A percentile compares a stretch with the other conserved stretches of the same genome.
Conservation (phyloP, 257 asterid species). For the Solanum commersonii region DNA sequence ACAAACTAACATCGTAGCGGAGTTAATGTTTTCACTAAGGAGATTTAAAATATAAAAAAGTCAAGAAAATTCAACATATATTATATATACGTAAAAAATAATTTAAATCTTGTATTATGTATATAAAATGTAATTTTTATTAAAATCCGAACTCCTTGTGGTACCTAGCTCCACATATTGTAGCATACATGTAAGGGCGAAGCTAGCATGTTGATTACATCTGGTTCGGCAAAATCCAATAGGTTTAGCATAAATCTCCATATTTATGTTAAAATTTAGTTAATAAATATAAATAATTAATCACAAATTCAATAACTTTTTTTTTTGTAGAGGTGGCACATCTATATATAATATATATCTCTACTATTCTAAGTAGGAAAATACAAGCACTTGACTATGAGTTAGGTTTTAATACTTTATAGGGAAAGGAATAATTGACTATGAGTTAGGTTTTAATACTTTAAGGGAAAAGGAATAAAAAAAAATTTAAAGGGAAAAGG, state of each 20-base stretch:
- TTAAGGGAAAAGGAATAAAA: too few relatives aligned
- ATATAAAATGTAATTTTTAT: not conserved
- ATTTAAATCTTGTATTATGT: not conserved
- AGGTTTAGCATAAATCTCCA: not conserved
- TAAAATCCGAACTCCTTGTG: not conserved
- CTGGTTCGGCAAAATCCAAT: not conserved
- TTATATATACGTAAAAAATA: not conserved
- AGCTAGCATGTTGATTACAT: not conserved
- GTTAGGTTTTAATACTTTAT: too few relatives aligned
- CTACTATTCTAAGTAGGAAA: not conserved
- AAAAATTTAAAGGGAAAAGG: too few relatives aligned
- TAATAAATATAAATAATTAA: too few relatives aligned
- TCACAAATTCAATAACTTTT: not conserved
- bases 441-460: too few relatives aligned
- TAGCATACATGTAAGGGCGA: not conserved
- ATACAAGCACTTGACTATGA: not conserved
- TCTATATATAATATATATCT: too few relatives aligned
- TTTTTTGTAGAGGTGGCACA: not conserved
- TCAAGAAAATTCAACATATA: not conserved
- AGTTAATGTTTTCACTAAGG: not conserved
- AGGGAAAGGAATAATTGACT: too few relatives aligned
- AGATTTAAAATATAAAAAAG: not conserved
- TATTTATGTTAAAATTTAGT: not conserved
- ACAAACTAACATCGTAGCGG: not conserved
- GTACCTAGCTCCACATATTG: not conserved